These are phyloP conservation scores for Coemansia sp. DNA, from an alignment of 192 early-diverging fungal genomes.

Conservation along the genomic window DNA sequence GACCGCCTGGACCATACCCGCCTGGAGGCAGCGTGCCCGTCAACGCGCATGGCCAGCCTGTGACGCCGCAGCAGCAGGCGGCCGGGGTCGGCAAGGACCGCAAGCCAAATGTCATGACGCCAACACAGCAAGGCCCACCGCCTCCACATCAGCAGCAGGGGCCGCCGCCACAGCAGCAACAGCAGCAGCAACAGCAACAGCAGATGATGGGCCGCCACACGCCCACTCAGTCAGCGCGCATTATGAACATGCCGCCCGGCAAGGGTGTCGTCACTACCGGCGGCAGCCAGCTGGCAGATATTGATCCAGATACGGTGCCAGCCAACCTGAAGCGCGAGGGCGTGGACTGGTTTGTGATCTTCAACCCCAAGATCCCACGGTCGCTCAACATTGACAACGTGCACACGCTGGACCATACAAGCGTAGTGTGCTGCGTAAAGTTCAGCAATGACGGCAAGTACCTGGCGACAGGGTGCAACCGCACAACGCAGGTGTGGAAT, in stretches of 20 bases:
- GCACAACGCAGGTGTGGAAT: slow-evolving; percentile 84
- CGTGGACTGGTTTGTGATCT: slow-evolving; percentile 85
- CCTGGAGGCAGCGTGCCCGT: slow-evolving; percentile 52
- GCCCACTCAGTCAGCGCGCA: slow-evolving; percentile 45
- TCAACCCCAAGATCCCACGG: slow-evolving; percentile 66
- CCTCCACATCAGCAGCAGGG: slow-evolving; percentile 26
- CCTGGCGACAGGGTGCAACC: slow-evolving; percentile 94
- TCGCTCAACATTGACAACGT: slow-evolving; percentile 65
- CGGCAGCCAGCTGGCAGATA: slow-evolving; percentile 63
- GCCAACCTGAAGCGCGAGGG: slow-evolving; percentile 76
- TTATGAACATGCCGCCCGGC: slow-evolving; percentile 23
- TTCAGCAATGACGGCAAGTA: slow-evolving; percentile 91
- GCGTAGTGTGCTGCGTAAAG: slow-evolving; percentile 96
- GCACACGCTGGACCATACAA: slow-evolving; percentile 64
- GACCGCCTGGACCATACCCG: slow-evolving; percentile 24
- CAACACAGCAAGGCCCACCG: slow-evolving; percentile 19
- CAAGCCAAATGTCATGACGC: slow-evolving; percentile 53
- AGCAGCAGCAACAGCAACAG: slow-evolving; percentile 8
- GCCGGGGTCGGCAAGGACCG: slow-evolving; percentile 39
- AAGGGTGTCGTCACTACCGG: slow-evolving; percentile 22
- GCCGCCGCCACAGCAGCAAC: slow-evolving; percentile 17
- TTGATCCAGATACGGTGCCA: slow-evolving; percentile 78
- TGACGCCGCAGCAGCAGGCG: slow-evolving; percentile 48
- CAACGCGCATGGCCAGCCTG: slow-evolving; percentile 50
- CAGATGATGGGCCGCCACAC: slow-evolving; percentile 46